These are phyloP conservation scores for Salmacisia buchloeana DNA, from an alignment of 1,284 basidiomycete species.

Conservation along the genomic window DNA sequence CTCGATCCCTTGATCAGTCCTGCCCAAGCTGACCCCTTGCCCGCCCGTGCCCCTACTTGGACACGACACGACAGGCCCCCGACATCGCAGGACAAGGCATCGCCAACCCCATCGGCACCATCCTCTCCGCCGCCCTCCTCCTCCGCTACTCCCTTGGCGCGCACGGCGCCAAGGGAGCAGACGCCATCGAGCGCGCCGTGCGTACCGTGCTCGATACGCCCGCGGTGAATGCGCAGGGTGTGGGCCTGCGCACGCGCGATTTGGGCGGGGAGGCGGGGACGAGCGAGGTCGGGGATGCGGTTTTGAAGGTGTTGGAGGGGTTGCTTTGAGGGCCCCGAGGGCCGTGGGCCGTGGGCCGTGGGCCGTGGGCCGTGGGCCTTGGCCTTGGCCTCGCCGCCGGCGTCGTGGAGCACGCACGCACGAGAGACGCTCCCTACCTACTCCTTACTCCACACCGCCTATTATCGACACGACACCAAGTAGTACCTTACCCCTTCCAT, in stretches of 20 bases:
- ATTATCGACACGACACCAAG: no score
- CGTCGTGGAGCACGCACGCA: no score
- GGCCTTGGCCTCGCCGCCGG: no score
- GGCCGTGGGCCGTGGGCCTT: not conserved
- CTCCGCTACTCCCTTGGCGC: slow-evolving; percentile 88
- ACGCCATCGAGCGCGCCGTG: slow-evolving; percentile 80
- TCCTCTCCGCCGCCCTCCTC: slow-evolving; percentile 91
- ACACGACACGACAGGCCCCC: no score
- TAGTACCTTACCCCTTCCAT: no score
- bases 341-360: not conserved
- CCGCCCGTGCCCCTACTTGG: no score
- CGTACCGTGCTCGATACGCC: slow-evolving; percentile 75
- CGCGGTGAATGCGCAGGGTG: slow-evolving; percentile 61
- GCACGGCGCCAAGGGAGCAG: slow-evolving; percentile 64
- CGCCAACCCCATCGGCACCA: slow-evolving; percentile 95
- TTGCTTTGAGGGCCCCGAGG: slow-evolving; percentile 52
- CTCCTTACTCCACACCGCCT: no score
- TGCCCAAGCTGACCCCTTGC: no score
- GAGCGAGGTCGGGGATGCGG: slow-evolving; percentile 73
- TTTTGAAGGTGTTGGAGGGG: slow-evolving; percentile 69
- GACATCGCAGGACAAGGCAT: slow-evolving; percentile 93
- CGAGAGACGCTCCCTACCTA: no score
- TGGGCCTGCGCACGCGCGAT: slow-evolving; percentile 77
- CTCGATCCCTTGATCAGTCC: not conserved
- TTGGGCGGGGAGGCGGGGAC: slow-evolving; percentile 74